Percentiles rank a stretch among this genome's conserved stretches.
Evolutionary conservation across 371 early-diverging fungal species (phyloP).

Genomic region (Syncephalastrum monosporum): DNA sequence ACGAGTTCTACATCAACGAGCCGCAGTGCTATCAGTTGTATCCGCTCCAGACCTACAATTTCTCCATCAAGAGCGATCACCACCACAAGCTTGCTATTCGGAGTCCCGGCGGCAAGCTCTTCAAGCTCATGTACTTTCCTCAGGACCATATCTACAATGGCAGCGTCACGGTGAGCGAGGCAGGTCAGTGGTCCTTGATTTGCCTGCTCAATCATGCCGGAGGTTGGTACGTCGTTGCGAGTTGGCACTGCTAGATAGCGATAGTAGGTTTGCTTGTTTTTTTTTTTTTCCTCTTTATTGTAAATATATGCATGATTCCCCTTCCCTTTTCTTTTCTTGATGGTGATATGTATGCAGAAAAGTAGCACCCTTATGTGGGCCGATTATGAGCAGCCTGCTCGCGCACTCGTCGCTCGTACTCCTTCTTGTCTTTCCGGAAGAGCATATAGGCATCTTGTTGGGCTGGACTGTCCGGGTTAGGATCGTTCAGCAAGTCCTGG

Average conservation of each 20-base stretch:
- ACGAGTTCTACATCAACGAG: slow-evolving; percentile 44
- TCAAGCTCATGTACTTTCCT: slow-evolving; percentile 42
- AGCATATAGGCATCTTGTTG: slow-evolving; percentile 92
- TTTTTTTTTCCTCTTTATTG: slow-evolving; percentile 5
- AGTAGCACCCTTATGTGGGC: slow-evolving; percentile 11
- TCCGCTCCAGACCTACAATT: slow-evolving; percentile 42
- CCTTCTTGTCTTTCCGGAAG: slow-evolving; percentile 68
- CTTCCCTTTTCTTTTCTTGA: neutral
- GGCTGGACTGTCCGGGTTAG: slow-evolving; percentile 96
- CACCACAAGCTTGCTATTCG: slow-evolving; percentile 47
- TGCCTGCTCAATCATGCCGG: slow-evolving; percentile 40
- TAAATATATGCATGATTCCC: neutral
- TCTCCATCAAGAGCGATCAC: slow-evolving; percentile 26
- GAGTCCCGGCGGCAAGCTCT: slow-evolving; percentile 38
- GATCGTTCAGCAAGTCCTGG: slow-evolving; percentile 95
- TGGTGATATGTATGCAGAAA: neutral
- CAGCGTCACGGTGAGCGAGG: slow-evolving; percentile 31
- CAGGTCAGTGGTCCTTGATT: slow-evolving; percentile 43
- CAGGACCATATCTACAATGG: slow-evolving; percentile 44
- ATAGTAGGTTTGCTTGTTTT: neutral
- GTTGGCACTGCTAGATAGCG: slow-evolving; percentile 30
- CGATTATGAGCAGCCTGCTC: slow-evolving; percentile 67
- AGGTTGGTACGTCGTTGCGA: slow-evolving; percentile 39
- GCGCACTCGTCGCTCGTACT: slow-evolving; percentile 76
- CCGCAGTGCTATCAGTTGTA: slow-evolving; percentile 49